phyloP scores from a whole-genome alignment of 306 rosid genomes.

The Macrotyloma uniflorum region DNA sequence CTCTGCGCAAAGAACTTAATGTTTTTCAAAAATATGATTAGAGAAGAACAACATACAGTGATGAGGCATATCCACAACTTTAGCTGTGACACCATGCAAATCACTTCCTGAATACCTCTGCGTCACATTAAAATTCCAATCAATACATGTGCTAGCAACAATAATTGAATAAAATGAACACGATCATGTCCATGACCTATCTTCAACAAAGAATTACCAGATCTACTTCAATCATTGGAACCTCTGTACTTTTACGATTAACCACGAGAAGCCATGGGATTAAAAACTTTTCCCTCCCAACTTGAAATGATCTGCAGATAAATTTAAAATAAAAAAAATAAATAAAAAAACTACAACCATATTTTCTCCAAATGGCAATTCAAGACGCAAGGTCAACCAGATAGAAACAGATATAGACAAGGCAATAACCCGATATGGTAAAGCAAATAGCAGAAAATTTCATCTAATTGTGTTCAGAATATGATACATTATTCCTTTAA shows the following conservation, averaged over 20 bases:
- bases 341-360: slow-evolving; percentile 22
- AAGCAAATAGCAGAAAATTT: not conserved
- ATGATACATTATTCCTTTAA: slow-evolving; percentile 1
- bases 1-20: not conserved
- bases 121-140: slow-evolving; percentile 39
- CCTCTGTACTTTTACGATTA: slow-evolving; percentile 89
- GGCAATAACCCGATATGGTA: slow-evolving; percentile 7
- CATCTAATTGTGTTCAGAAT: not conserved
- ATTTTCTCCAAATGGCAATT: slow-evolving; percentile 10
- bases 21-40: not conserved
- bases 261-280: slow-evolving; percentile 93
- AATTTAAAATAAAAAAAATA: slow-evolving; percentile 3
- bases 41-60: slow-evolving; percentile 60
- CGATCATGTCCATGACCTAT: slow-evolving; percentile 1
- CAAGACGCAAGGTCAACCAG: not conserved
- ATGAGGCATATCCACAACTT: slow-evolving; percentile 98
- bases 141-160: slow-evolving; percentile 1
- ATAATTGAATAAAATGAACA: slow-evolving; percentile 14
- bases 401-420: not conserved
- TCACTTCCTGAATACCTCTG: slow-evolving; percentile 92
- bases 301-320: slow-evolving; percentile 87
- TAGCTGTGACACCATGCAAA: slow-evolving; percentile 92
- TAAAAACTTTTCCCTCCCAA: slow-evolving; percentile 86
- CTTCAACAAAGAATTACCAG: slow-evolving; percentile 58
- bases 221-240: slow-evolving; percentile 83